Base-by-base conservation (phyloP, 495 filamentous ascomycete species). In the Chaetomium cochliodes region DNA sequence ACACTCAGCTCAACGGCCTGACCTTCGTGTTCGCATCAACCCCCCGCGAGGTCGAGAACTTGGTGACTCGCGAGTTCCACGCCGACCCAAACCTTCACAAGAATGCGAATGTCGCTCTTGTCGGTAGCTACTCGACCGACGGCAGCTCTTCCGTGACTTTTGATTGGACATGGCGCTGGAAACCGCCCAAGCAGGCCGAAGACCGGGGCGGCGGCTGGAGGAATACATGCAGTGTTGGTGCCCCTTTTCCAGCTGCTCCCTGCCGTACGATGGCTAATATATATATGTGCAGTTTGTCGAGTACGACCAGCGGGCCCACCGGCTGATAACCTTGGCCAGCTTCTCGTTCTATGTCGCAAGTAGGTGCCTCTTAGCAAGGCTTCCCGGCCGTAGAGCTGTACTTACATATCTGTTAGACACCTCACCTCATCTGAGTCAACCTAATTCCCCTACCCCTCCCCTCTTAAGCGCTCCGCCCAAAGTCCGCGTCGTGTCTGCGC, bases 61-160 rank as follows among this genome's bases (percentile, higher is more conserved):
- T 98, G 28, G 88, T 97, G 51, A 97, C 92, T 23, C 82, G 92
- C 66, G 94, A 98, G 74, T 97, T 98, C 71, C 92, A 98, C 66
- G 92, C 93, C 33, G 93, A 98, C 68, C 94, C 96, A 0, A 98
- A 98, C 74, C 79, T 98, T 33, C 94, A 98, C 79, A 97, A 96
- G 72, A 97, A 98, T 69, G 85, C 92, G 26, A 97, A 97, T 75
- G 94, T 98, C 15, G 90, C 93, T 64, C 79, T 98, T 16, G 87
- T 98, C 9, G 94, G 94, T 0, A 92, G 94, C 73, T 97, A 85
- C 74, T 82, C 86, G 0, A 98, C 94, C 1, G 87, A 84, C 12
- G 92, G 92, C 20, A 89, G 82, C 65, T 79, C 87, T 13, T 92
- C 91, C 5, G 90, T 97, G 55, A 88, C 93, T 26, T 97, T 97